Conservation (phyloP, 495 filamentous ascomycete species). For the Durotheca rogersii region DNA sequence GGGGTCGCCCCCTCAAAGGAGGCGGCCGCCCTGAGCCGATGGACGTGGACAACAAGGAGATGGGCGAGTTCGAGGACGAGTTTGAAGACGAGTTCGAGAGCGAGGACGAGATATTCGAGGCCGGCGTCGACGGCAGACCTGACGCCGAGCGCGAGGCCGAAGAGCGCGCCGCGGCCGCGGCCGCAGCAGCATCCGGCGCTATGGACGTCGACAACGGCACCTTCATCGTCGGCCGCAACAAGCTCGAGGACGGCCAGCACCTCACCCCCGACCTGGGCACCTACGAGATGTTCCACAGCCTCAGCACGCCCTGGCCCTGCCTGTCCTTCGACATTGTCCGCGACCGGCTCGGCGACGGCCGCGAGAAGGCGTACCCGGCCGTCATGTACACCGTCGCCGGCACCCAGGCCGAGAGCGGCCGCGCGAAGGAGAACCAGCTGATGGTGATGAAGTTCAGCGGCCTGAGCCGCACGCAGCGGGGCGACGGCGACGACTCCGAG, state of each 20-base stretch:
- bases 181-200: too few relatives aligned
- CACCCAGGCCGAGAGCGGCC: slow-evolving; percentile 78
- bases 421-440: slow-evolving; percentile 83
- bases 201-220: slow-evolving; percentile 90
- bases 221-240: slow-evolving; percentile 88
- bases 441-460: slow-evolving; percentile 95
- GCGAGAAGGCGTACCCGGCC: slow-evolving; percentile 79
- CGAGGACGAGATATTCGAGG: slow-evolving; percentile 93
- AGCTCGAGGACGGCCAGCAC: slow-evolving; percentile 83
- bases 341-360: slow-evolving; percentile 85
- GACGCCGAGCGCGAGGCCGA: slow-evolving; percentile 92
- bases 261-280: slow-evolving; percentile 85
- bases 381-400: slow-evolving; percentile 92
- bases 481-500: slow-evolving; percentile 57
- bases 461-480: slow-evolving; percentile 81
- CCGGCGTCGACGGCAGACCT: slow-evolving; percentile 87
- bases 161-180: slow-evolving; percentile 63
- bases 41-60: slow-evolving; percentile 58
- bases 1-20: slow-evolving; percentile 62
- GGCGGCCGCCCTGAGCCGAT: slow-evolving; percentile 63
- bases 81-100: slow-evolving; percentile 97
- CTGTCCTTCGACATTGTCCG: slow-evolving; percentile 91
- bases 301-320: slow-evolving; percentile 93
- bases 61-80: slow-evolving; percentile 92
- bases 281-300: slow-evolving; percentile 93